These are phyloP conservation scores for Aspergillus tubingensis DNA, from an alignment of 2,329 filamentous ascomycete genomes.

Conservation along the genomic window DNA sequence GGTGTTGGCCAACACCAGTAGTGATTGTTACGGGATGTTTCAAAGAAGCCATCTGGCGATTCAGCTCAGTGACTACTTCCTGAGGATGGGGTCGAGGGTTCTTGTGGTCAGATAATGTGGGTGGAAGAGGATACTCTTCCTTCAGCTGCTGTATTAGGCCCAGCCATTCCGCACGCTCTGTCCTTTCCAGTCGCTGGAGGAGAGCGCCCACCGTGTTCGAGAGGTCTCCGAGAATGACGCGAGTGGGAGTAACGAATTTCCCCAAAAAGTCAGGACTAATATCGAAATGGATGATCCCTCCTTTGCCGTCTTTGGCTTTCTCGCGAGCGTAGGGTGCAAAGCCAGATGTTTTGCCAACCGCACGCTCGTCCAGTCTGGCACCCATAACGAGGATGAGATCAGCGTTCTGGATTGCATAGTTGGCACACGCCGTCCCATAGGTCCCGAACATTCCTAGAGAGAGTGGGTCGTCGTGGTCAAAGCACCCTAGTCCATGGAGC, in stretches of 20 bases:
- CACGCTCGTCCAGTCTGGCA: slow-evolving; percentile 89
- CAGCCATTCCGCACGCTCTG: slow-evolving; percentile 78
- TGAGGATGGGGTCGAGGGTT: slow-evolving; percentile 58
- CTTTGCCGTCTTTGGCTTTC: slow-evolving; percentile 75
- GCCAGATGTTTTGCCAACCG: slow-evolving; percentile 73
- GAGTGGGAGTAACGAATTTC: slow-evolving; percentile 92
- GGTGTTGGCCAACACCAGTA: slow-evolving; percentile 92
- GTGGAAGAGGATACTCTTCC: slow-evolving; percentile 77
- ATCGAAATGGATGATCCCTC: slow-evolving; percentile 93
- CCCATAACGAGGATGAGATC: slow-evolving; percentile 92
- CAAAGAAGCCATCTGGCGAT: slow-evolving; percentile 70
- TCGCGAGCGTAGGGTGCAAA: slow-evolving; percentile 82
- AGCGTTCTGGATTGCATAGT: slow-evolving; percentile 92
- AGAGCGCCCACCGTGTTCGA: slow-evolving; percentile 71
- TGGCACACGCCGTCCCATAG: slow-evolving; percentile 92
- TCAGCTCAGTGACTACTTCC: slow-evolving; percentile 81
- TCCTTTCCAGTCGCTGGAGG: slow-evolving; percentile 67
- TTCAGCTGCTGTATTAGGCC: slow-evolving; percentile 85
- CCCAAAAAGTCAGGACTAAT: slow-evolving; percentile 99
- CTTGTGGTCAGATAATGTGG: not conserved
- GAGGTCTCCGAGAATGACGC: slow-evolving; percentile 90
- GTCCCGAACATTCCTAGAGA: slow-evolving; percentile 95
- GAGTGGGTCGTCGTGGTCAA: slow-evolving; percentile 86
- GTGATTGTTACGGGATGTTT: slow-evolving; percentile 81
- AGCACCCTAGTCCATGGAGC: slow-evolving; percentile 84